Base-by-base conservation (phyloP, 768 basidiomycete species). In the Agaricus sinodeliciosus region DNA sequence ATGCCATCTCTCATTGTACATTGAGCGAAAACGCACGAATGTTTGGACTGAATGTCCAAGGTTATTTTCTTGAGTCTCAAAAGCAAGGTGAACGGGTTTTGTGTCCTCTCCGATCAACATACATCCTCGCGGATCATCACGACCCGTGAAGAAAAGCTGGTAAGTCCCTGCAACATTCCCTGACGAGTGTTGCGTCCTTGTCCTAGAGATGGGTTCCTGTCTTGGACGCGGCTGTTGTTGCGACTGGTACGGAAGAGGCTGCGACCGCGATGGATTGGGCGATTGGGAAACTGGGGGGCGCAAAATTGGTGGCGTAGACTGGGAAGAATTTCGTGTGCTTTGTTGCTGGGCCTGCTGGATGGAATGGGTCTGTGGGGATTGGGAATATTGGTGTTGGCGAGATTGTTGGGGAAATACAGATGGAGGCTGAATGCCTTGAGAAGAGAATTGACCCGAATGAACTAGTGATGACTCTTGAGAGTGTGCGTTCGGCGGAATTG, bases 71-170 rank as follows among this genome's bases (percentile, higher is more conserved):
- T 72, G 69, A 9, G 86, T 88, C 63, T 83, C 79, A 65, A 89
- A 87, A 62, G 75, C 78, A 63, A 82, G 79, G 69, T 79, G 84
- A 59, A 85, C 66, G 0, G 78, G 77, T 58, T 71, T 75, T 28
- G 69, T 70, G 66, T 79, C 80, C 61, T 82, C 78, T 37, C 85
- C 84, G 58, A 87, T 86, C 69, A 87, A 68, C 54, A 81, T 74
- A 63, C 81, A 84, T 54, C 72, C 75, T 50, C 85, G 79, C 42
- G 85, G 84, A 69, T 88, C 77, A 65, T 83, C 81, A 62, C 72
- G 71, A 51, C 84, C 82, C 43, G 84, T 83, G 73, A 87, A 88
- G 68, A 78, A 86, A 31, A 88, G 67, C 62, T 77, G 69, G 65
- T 74, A 84, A 55, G 75, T 70, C 54, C 72, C 69, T 55, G 69